Conservation (phyloP, 495 filamentous ascomycete genomes). For the Wilcoxina mikolae region DNA sequence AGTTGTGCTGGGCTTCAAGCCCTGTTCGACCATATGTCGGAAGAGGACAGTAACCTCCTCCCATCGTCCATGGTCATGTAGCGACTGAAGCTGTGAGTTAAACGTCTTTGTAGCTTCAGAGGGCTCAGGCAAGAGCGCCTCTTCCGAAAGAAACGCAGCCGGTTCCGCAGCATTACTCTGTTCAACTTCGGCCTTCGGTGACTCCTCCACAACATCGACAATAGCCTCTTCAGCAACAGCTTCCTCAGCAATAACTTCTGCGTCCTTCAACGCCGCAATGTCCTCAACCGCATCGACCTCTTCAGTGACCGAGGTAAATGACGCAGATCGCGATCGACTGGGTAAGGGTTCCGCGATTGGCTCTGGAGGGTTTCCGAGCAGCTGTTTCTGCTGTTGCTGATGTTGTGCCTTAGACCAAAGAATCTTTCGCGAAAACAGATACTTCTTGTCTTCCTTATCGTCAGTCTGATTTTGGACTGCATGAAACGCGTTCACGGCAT, state of each 20-base stretch:
- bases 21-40: conserved; percentile 64
- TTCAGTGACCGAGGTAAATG: conserved; percentile 4
- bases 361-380: conserved; percentile 10
- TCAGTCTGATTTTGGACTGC: conserved; percentile 14
- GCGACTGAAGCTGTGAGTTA: conserved; percentile 57
- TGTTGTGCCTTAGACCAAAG: conserved; percentile 29
- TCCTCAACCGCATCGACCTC: conserved; percentile 8
- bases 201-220: conserved; percentile 32
- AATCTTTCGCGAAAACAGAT: conserved; percentile 28
- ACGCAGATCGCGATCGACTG: conserved; percentile 17
- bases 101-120: conserved; percentile 40
- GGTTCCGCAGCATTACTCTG: conserved; percentile 31
- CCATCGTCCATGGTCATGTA: conserved; percentile 53
- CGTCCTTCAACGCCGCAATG: not conserved
- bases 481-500: conserved; percentile 26
- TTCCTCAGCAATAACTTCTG: conserved; percentile 5
- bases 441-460: conserved; percentile 25
- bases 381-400: conserved; percentile 23
- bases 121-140: conserved; percentile 15
- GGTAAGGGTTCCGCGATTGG: conserved; percentile 11
- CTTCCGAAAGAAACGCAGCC: conserved; percentile 29
- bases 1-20: conserved; percentile 59
- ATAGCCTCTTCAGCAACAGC: conserved; percentile 20
- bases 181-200: conserved; percentile 24
- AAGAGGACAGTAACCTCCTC: conserved; percentile 80